Evolutionary conservation across 306 rosid species (phyloP).

Genomic region (Rosa chinensis): DNA sequence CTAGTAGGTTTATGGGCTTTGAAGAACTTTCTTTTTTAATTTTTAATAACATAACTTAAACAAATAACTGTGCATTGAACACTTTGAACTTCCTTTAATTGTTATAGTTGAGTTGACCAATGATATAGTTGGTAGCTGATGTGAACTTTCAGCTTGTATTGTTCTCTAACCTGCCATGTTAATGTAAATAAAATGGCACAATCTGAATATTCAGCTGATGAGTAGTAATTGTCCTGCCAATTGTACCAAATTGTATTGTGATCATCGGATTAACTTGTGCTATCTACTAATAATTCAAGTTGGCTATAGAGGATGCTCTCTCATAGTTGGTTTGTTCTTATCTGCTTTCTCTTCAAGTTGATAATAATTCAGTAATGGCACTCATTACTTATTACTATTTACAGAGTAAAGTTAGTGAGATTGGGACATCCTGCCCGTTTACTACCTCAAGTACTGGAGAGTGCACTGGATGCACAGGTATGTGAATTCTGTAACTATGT

Average conservation of each 20-base stretch:
- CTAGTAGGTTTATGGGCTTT: not conserved
- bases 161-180: not conserved
- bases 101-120: not conserved
- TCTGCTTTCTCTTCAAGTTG: slow-evolving; percentile 27
- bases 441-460: slow-evolving; percentile 95
- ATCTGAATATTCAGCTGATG: slow-evolving; percentile 7
- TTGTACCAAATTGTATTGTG: not conserved
- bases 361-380: slow-evolving; percentile 3
- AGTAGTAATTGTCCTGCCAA: slow-evolving; percentile 1
- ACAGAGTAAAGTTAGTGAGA: slow-evolving; percentile 93
- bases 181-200: not conserved
- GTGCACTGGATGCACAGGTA: slow-evolving; percentile 98
- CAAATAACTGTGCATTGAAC: not conserved
- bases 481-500: slow-evolving; percentile 7
- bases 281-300: not conserved
- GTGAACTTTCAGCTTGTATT: not conserved
- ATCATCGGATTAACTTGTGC: not conserved
- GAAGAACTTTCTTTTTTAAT: not conserved
- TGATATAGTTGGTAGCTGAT: not conserved
- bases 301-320: not conserved
- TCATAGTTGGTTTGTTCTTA: not conserved
- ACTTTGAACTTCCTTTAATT: not conserved
- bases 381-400: slow-evolving; percentile 28
- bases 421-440: slow-evolving; percentile 98
- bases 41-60: not conserved